Evolutionary conservation across 805 yeast species (phyloP), one percentile per base, ranked within the genome.

Genomic region (Candida schatavii): DNA sequence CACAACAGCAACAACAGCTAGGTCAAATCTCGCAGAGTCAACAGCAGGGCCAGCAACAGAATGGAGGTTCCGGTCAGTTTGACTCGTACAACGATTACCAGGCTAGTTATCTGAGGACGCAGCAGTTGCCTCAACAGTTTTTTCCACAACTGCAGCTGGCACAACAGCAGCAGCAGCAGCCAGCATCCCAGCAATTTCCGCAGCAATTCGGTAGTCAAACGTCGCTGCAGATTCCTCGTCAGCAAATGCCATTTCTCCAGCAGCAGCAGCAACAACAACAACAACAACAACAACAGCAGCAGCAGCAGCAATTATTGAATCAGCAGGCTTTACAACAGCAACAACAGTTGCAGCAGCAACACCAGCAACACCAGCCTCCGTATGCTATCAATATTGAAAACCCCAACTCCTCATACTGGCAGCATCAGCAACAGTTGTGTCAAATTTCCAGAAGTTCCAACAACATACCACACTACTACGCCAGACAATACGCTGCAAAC

Each of bases 381-480:
- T 37, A 28, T 34, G 32, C 61, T 55, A 21, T 52, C 55, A 42
- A 56, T 58, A 46, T 61, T 47, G 74, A 70, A 5, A 66, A 61
- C 40, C 70, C 74, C 15, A 62, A 56, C 35, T 66, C 82, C 3
- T 51, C 71, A 6, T 74, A 75, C 52, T 88, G 95, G 96, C 85
- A 81, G 60, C 90, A 85, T 57, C 96, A 88, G 64, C 65, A 71
- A 36, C 88, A 82, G 57, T 71, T 88, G 44, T 83, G 80, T 22
- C 88, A 81, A 47, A 61, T 84, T 37, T 83, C 93, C 3, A 77
- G 93, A 59, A 49, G 55, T 17, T 75, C 86, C 23, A 31, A 15
- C 21, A 78, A 76, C 52, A 61, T 77, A 20, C 86, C 95, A 3
- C 96, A 88, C 63, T 82, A 75, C 55, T 88, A 86, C 64, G 96